Conservation (phyloP, 1,139 yeast species). For the Zygosaccharomyces pseudobailii region DNA sequence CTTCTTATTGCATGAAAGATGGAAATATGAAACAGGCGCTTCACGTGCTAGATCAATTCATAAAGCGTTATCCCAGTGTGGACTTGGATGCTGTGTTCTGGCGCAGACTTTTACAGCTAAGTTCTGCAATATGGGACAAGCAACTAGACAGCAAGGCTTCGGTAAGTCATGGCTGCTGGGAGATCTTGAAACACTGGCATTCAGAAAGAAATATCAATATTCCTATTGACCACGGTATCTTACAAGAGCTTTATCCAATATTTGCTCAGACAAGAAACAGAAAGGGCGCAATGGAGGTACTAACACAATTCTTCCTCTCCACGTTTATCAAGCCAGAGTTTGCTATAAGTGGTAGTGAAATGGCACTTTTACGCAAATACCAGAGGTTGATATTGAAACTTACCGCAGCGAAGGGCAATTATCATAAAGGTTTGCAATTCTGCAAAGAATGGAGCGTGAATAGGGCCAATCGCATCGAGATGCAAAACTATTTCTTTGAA, state of each 20-base stretch:
- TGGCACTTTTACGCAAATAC: conserved; percentile 14
- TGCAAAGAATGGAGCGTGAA: conserved; percentile 23
- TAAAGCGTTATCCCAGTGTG: conserved; percentile 20
- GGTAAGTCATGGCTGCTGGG: conserved; percentile 18
- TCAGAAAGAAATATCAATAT: conserved; percentile 7
- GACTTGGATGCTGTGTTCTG: conserved; percentile 22
- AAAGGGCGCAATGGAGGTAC: conserved; percentile 20
- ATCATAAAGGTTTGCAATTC: conserved; percentile 16
- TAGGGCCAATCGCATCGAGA: conserved; percentile 11
- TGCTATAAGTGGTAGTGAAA: conserved; percentile 11
- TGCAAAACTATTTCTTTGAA: conserved; percentile 13
- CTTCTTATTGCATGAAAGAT: conserved; percentile 19
- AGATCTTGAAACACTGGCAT: conserved; percentile 24
- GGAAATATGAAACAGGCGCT: conserved; percentile 17
- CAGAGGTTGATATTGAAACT: conserved; percentile 21
- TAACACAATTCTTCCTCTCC: conserved; percentile 16
- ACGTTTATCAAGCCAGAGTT: conserved; percentile 13
- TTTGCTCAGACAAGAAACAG: conserved; percentile 13
- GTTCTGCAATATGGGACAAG: conserved; percentile 13
- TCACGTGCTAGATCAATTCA: conserved; percentile 18
- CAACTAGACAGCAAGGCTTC: conserved; percentile 13
- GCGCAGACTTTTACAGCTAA: conserved; percentile 25
- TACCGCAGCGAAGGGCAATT: conserved; percentile 14
- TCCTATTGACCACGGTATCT: conserved; percentile 17
- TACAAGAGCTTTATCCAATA: conserved; percentile 10